Percentiles rank a stretch among this genome's conserved stretches.
phyloP scores from a whole-genome alignment of 2,329 filamentous ascomycete species.

The Torrubiellomyces zombiae region DNA sequence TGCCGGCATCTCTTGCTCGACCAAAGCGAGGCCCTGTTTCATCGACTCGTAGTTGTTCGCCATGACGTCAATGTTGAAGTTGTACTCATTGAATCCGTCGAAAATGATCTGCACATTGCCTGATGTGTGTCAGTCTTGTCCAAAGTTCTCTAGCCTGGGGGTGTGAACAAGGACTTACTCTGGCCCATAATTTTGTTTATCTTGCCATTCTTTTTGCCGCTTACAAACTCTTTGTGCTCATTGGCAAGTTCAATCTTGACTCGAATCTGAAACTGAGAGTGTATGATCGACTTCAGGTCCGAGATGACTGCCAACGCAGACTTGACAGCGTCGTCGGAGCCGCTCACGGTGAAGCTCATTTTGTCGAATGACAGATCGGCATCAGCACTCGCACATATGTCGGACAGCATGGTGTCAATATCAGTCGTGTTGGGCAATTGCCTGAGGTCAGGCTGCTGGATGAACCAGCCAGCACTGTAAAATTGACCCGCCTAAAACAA shows the following conservation, averaged over 20 bases:
- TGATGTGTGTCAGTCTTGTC: constrained; percentile 10
- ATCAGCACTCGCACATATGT: constrained; percentile 92
- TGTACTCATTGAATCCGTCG: constrained; percentile 98
- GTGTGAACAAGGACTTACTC: constrained; percentile 27
- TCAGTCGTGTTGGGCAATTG: constrained; percentile 50
- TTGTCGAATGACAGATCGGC: constrained; percentile 93
- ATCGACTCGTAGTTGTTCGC: constrained; percentile 84
- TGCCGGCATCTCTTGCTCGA: constrained; percentile 97
- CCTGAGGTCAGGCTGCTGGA: constrained; percentile 57
- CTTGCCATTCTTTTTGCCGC: constrained; percentile 98
- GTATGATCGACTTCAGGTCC: constrained; percentile 74
- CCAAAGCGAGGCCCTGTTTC: constrained; percentile 78
- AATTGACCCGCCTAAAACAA: constrained; percentile 71
- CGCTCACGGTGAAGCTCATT: constrained; percentile 82
- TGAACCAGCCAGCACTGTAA: constrained; percentile 93
- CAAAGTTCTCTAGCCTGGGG: not conserved
- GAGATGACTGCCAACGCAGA: constrained; percentile 88
- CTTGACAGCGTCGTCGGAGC: constrained; percentile 92
- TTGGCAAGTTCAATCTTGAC: constrained; percentile 98
- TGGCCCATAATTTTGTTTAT: constrained; percentile 99
- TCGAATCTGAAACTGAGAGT: constrained; percentile 78
- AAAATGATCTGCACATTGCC: constrained; percentile 97
- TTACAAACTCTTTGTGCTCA: constrained; percentile 98
- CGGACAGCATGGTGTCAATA: constrained; percentile 76
- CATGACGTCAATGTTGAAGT: constrained; percentile 98